phyloP scores from a whole-genome alignment of 164 flowering plant genomes.

The Vitis rupestris region DNA sequence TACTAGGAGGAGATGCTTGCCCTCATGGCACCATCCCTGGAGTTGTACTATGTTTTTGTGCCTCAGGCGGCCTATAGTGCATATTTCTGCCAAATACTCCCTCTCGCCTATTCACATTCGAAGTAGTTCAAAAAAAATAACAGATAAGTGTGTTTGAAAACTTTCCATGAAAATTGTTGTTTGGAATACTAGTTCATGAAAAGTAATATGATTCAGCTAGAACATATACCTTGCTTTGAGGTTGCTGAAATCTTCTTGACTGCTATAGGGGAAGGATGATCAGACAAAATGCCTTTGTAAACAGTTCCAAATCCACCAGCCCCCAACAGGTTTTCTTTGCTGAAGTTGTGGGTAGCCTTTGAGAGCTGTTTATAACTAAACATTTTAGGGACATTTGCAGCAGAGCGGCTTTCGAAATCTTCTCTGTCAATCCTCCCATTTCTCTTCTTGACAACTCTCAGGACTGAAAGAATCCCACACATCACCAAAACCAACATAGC shows the following conservation, averaged over 20 bases:
- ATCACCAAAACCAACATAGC: constrained; percentile 13
- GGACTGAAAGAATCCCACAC: neutral
- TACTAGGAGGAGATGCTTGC: constrained; percentile 35
- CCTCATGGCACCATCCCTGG: constrained; percentile 49
- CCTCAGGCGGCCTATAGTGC: constrained; percentile 45
- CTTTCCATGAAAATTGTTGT: too few relatives aligned
- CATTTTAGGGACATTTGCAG: constrained; percentile 43
- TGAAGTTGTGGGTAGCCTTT: constrained; percentile 40
- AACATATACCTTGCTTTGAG: constrained; percentile 38
- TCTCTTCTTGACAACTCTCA: constrained; percentile 6
- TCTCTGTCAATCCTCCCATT: constrained; percentile 16
- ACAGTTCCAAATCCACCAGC: constrained; percentile 53
- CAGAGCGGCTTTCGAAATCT: constrained; percentile 42
- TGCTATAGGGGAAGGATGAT: constrained; percentile 31
- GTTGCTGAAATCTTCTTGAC: constrained; percentile 51
- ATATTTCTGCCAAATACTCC: constrained; percentile 49
- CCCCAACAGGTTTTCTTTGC: constrained; percentile 43
- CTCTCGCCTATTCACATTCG: constrained; percentile 26
- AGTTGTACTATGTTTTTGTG: constrained; percentile 49
- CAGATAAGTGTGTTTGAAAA: too few relatives aligned
- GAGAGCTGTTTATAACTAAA: constrained; percentile 39
- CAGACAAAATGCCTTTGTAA: constrained; percentile 31
- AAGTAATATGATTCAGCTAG: neutral
- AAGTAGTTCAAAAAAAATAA: neutral
- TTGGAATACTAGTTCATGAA: too few relatives aligned